phyloP scores from a whole-genome alignment of 2,329 filamentous ascomycete species.

The Calonectria honghensis region DNA sequence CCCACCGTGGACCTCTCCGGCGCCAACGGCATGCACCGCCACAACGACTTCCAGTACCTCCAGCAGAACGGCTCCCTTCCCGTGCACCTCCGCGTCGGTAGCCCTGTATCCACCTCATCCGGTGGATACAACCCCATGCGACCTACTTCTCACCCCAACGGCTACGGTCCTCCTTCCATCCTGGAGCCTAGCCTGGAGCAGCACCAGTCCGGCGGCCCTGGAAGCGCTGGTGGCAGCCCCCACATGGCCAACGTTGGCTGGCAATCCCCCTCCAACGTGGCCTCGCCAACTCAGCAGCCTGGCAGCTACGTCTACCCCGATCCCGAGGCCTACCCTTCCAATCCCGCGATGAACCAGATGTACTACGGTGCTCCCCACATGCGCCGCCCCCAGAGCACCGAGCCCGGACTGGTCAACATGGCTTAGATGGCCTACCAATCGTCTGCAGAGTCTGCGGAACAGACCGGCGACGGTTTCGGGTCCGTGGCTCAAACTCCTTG shows the following conservation, averaged over 20 bases:
- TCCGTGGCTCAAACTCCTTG: slow-evolving; percentile 40
- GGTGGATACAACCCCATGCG: slow-evolving; percentile 73
- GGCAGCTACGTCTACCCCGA: slow-evolving; percentile 88
- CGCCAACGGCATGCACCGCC: slow-evolving; percentile 80
- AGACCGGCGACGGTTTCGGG: slow-evolving; percentile 27
- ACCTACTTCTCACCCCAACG: slow-evolving; percentile 89
- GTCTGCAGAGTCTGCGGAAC: slow-evolving; percentile 39
- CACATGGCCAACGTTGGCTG: slow-evolving; percentile 89
- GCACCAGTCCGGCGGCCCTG: slow-evolving; percentile 75
- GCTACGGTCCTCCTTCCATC: slow-evolving; percentile 88
- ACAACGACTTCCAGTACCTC: slow-evolving; percentile 83
- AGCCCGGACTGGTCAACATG: slow-evolving; percentile 72
- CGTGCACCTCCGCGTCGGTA: slow-evolving; percentile 85
- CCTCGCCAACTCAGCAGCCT: slow-evolving; percentile 80
- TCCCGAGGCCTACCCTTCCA: slow-evolving; percentile 81
- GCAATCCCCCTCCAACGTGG: slow-evolving; percentile 88
- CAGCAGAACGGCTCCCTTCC: slow-evolving; percentile 84
- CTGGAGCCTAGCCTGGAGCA: slow-evolving; percentile 91
- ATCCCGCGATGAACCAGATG: slow-evolving; percentile 78
- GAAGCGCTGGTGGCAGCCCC: slow-evolving; percentile 87
- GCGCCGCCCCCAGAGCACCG: slow-evolving; percentile 84
- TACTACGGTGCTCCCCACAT: slow-evolving; percentile 83
- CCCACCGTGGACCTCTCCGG: slow-evolving; percentile 84
- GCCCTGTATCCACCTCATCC: slow-evolving; percentile 81
- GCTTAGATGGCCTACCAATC: slow-evolving; percentile 56